Base-by-base conservation (phyloP, 2,329 filamentous ascomycete species). In the Cytospora schulzeri region DNA sequence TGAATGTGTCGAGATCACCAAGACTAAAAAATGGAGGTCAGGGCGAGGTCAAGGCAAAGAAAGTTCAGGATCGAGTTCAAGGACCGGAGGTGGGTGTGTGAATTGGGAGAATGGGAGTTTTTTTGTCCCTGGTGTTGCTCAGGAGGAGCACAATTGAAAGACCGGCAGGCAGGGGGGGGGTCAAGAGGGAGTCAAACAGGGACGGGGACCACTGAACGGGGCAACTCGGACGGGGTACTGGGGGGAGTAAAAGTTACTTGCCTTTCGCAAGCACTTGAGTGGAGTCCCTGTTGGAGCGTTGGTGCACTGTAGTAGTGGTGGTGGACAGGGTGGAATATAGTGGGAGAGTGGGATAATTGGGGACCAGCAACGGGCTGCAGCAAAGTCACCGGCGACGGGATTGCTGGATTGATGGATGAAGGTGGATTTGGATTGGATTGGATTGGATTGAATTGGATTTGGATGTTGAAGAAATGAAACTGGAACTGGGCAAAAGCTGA, bases 31-130 rank as follows among this genome's bases (percentile, higher is more conserved):
- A 48, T 8, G 22, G n/a, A 48, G 45, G n/a, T 48, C 45, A 48
- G 22, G 45, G 45, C n/a, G n/a, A 48, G 45, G n/a, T 48, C 45
- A 48, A 24, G 45, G 41, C 41, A 12, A 35, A 48, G 45, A 35
- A 62, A 53, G 57, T 64, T 58, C 64, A 57, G 60, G 52, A 59
- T 56, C 52, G 55, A 57, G 53, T 55, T 60, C 59, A 58, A 66
- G 54, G 62, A 58, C 59, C 58, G 45, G 50, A 54, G 58, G 62
- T 52, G 58, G 62, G 51, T 57, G 57, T 55, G 62, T 62, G 65
- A 57, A 61, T 55, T 66, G 62, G 63, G 65, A 66, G 62, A 52
- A 62, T 56, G 65, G 65, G 57, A 61, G 63, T 66, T 66, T 66
- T 64, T 66, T 66, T 64, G 65, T 61, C 62, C 57, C 38, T 56